Evolutionary conservation across 2,329 filamentous ascomycete species (phyloP), one percentile per base, ranked within the genome.

Genomic region (Xylaria sp.): DNA sequence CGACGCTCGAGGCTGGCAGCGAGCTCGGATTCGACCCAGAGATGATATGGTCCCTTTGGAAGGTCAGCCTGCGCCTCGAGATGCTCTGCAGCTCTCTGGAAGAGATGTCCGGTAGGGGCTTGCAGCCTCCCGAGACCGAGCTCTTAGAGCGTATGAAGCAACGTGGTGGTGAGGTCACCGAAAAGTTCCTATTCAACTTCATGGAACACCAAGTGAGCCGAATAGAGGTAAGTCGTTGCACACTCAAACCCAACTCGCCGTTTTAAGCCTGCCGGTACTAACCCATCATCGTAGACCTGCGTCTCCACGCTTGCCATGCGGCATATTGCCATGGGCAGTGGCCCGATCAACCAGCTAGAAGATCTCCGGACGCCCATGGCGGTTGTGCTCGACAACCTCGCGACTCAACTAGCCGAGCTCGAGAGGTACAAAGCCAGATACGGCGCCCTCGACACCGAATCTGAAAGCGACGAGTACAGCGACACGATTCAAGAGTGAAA

Each of bases 141-240:
- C 75, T 97, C 51, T 76, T 97, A 61, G 91, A 96, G 60, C 76
- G 79, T 47, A 80, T 85, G 69, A 82, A 79, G 69, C 71, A 78
- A 50, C 75, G 87, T 39, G 91, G 90, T 46, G 91, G 91, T 9
- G 92, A 97, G 69, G 84, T 97, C 49, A 91, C 92, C 22, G 94
- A 97, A 77, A 81, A 85, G 48, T 93, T 96, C 72, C 77, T 97
- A 72, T 75, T 96, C 51, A 92, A 91, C 67, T 91, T 99, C 67
- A 83, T 97, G 71, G 92, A 96, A 70, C 92, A 97, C 70, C 92
- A 97, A 80, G 89, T 99, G 63, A 92, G 90, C 70, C 86, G 94
- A 67, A 95, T 99, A 70, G 94, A 99, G 86, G 92, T 95, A 78
- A 74, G 87, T 75, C 29, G 48, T 44, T 34, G 17, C 21, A 5